A percentile compares a stretch with the other conserved stretches of the same genome.
Conservation (phyloP, 1,139 yeast genomes). For the Scheffersomyces stambukii region DNA sequence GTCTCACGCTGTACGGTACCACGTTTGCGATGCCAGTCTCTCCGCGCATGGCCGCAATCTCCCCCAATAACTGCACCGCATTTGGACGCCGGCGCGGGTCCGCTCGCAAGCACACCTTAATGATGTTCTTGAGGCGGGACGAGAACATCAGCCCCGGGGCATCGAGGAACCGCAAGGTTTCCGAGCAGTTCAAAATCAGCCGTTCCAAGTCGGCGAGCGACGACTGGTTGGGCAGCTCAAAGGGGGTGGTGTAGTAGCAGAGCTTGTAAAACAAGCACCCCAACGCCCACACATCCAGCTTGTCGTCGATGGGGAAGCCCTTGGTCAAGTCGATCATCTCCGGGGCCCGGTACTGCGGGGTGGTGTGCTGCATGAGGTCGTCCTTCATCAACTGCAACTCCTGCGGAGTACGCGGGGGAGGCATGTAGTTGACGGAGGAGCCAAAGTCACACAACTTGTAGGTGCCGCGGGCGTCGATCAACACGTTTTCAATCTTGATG, state of each 20-base stretch:
- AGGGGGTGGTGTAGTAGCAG: slow-evolving; percentile 93
- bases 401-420: slow-evolving; percentile 60
- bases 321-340: slow-evolving; percentile 91
- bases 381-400: slow-evolving; percentile 70
- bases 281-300: slow-evolving; percentile 94
- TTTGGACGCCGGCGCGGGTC: slow-evolving; percentile 73
- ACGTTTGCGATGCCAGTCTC: slow-evolving; percentile 48
- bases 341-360: slow-evolving; percentile 96
- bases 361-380: slow-evolving; percentile 86
- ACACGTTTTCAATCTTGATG: slow-evolving; percentile 90
- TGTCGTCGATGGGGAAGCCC: slow-evolving; percentile 88
- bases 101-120: slow-evolving; percentile 59
- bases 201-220: slow-evolving; percentile 37
- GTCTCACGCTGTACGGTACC: slow-evolving; percentile 31
- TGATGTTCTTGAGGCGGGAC: slow-evolving; percentile 51
- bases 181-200: slow-evolving; percentile 32
- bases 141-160: slow-evolving; percentile 37
- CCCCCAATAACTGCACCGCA: slow-evolving; percentile 65
- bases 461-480: slow-evolving; percentile 66
- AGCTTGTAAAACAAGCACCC: slow-evolving; percentile 88
- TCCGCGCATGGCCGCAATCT: slow-evolving; percentile 61
- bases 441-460: slow-evolving; percentile 95
- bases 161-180: slow-evolving; percentile 31
- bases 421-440: slow-evolving; percentile 67
- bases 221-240: slow-evolving; percentile 58